Evolutionary conservation across 2,329 filamentous ascomycete genomes (phyloP).

Genomic region (Fusarium brachygibbosum): DNA sequence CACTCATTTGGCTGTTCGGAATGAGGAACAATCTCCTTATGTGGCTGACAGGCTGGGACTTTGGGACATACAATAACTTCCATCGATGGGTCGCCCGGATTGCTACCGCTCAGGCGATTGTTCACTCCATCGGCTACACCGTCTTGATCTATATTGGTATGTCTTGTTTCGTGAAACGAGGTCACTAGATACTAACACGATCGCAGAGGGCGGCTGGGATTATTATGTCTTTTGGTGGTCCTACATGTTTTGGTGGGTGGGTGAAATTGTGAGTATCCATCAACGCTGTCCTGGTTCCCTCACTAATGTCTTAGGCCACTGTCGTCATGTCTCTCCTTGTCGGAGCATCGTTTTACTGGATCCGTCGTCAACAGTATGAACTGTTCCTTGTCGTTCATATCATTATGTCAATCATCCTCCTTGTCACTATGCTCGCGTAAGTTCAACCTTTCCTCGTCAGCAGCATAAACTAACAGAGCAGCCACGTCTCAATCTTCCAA

Average conservation of each 20-base stretch:
- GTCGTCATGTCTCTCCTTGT: conserved; percentile 62
- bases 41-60: conserved; percentile 78
- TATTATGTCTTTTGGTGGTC: conserved; percentile 56
- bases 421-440: conserved; percentile 66
- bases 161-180: background rate
- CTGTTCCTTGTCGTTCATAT: conserved; percentile 65
- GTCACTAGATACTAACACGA: background rate
- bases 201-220: conserved; percentile 56
- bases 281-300: accelerated
- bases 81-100: conserved; percentile 76
- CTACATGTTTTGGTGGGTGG: conserved; percentile 64
- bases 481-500: conserved; percentile 67
- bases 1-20: conserved; percentile 75
- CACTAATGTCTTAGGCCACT: conserved; percentile 52
- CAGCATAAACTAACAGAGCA: conserved; percentile 18
- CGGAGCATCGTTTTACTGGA: conserved; percentile 63
- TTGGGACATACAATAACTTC: conserved; percentile 75
- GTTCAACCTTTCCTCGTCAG: conserved; percentile 29
- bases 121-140: conserved; percentile 73
- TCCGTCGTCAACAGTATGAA: conserved; percentile 67
- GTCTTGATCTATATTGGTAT: conserved; percentile 58
- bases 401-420: conserved; percentile 62
- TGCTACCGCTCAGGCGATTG: conserved; percentile 70
- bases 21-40: conserved; percentile 76
- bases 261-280: conserved; percentile 58